Evolutionary conservation across 2,329 filamentous ascomycete genomes (phyloP).

Genomic region (Xylaria digitata): DNA sequence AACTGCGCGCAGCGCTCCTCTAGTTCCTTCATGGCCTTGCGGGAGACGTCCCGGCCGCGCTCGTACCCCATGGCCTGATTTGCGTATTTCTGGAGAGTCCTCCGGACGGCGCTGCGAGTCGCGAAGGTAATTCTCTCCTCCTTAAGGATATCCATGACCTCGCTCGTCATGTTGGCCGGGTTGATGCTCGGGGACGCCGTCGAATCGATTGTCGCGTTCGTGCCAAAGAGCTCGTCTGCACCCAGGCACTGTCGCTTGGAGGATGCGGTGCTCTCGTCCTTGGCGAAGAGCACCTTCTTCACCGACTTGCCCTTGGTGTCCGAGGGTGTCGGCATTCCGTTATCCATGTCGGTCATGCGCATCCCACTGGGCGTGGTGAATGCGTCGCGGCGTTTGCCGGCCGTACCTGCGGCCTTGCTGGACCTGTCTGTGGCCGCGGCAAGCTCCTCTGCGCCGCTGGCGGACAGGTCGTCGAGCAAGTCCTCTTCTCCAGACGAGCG

Average conservation of each 20-base stretch:
- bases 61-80: constrained; percentile 69
- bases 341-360: constrained; percentile 30
- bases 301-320: constrained; percentile 38
- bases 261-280: background rate
- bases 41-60: constrained; percentile 72
- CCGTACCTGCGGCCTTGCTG: background rate
- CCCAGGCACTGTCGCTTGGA: constrained; percentile 39
- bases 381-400: constrained; percentile 11
- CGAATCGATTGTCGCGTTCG: constrained; percentile 30
- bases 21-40: constrained; percentile 70
- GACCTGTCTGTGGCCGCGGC: constrained; percentile 42
- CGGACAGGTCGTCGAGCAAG: constrained; percentile 46
- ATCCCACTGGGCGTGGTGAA: constrained; percentile 26
- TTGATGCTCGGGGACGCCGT: constrained; percentile 37
- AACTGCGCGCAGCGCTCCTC: constrained; percentile 60
- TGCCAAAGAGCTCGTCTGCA: constrained; percentile 37
- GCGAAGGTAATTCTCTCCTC: constrained; percentile 55
- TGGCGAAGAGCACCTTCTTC: constrained; percentile 38
- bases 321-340: constrained; percentile 47
- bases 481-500: constrained; percentile 39
- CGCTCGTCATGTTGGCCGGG: constrained; percentile 53
- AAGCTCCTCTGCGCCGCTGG: constrained; percentile 46
- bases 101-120: constrained; percentile 54
- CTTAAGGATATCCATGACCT: constrained; percentile 63
- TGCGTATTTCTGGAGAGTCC: constrained; percentile 65